Evolutionary conservation across 176 grass and related monocot genomes (phyloP), one percentile per base, ranked within the genome.

Genomic region (sorghum (Sorghum bicolor)): DNA sequence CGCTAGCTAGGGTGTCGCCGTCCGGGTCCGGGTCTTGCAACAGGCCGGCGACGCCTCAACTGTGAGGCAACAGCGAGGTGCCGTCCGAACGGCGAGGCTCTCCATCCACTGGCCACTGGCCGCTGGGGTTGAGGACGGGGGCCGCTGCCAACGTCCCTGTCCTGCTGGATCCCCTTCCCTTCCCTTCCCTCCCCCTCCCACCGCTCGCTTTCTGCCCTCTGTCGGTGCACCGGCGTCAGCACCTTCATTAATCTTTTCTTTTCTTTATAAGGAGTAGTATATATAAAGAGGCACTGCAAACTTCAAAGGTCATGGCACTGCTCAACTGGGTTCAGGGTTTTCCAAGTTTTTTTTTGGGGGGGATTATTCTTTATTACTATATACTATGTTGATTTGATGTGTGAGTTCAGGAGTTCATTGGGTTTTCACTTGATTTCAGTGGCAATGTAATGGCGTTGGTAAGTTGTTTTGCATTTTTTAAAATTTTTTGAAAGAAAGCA

Each of bases 131-230:
- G 4, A 2, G 12, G 41, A 17, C 26, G 43, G 76, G 69, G 20
- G 85, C 69, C 78, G 47, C 77, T 80, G 77, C 58, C 81, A 55
- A 28, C 70, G 86, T 88, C 86, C 25, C 65, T 64, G 40, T 88
- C 86, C 65, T 1, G 72, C 66, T 5, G 64, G 86, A 87, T 83
- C 39, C 79, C n/a, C n/a, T n/a, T 39, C 67, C 13, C 9, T 12
- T 10, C 11, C 63, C 6, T 39, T 10, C n/a, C n/a, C 39, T 38
- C 8, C 6, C 19, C 25, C 7, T 2, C 36, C 38, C 53, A 28
- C 10, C 16, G 1, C 26, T 22, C 61, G 11, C 24, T 65, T 32
- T 53, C 70, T 24, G 1, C 47, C 17, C 32, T 1, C 64, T 47
- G 85, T 82, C 78, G 70, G 85, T 87, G 84, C 58, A 40, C 60